Evolutionary conservation across 108 stramenopile genomes (phyloP), one percentile per base, ranked within the genome.

Genomic region (Skeletonema marinoi): DNA sequence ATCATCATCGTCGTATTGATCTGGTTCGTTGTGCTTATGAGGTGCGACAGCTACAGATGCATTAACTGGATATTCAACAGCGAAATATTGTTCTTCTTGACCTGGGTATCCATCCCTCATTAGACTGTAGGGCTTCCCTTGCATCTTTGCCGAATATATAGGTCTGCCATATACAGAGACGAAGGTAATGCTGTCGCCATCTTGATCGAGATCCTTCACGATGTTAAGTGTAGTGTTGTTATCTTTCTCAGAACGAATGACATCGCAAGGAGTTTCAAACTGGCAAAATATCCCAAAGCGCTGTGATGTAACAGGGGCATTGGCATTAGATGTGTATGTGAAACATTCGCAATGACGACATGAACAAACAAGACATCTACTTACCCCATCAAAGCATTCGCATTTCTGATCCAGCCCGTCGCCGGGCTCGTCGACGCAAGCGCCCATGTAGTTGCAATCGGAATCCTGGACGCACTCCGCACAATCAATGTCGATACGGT

Each of bases 151-250:
- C 42, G 32, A 1, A 33, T 72, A 82, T 35, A 76, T 51, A 0
- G 81, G 81, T 5, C 75, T 29, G 7, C 81, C 81, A 68, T 82
- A 82, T 7, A 72, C 41, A 56, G 66, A 67, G 6, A 82, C 66
- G 29, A 76, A 82, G 21, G 65, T 9, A 8, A 33, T 67, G 3
- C 39, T 32, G 32, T 73, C 73, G 13, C 46, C 44, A 60, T 73
- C 73, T 16, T 82, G 67, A 3, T 48, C 29, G 6, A 32, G 2
- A 31, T 69, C 60, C 32, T 35, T 44, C 36, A 77, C 67, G 36
- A 77, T 12, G 17, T 19, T 6, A 8, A 77, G 60, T 13, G 68
- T 77, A 1, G 68, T 69, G 68, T 69, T 69, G 5, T 13, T 17
- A 39, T 69, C 68, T 36, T 77, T 77, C 60, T 77, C 76, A 32